Percentiles rank a stretch among this genome's conserved stretches.
Evolutionary conservation across 2,329 filamentous ascomycete genomes (phyloP).

Genomic region (Fusarium paranaense): DNA sequence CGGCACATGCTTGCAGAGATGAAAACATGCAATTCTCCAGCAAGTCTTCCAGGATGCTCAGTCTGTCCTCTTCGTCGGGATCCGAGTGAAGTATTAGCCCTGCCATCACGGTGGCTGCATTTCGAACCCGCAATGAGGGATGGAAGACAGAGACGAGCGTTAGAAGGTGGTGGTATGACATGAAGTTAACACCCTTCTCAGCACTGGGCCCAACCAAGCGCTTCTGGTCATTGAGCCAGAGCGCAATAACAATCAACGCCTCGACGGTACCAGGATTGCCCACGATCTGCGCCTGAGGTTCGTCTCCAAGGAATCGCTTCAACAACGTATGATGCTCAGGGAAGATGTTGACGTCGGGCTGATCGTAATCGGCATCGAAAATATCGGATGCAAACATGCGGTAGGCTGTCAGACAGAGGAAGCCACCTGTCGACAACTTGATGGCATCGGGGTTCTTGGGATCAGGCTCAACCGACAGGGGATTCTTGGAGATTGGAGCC

Average conservation of each 20-base stretch:
- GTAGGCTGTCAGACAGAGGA: conserved; percentile 70
- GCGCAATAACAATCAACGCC: conserved; percentile 68
- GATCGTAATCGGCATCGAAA: conserved; percentile 67
- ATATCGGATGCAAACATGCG: conserved; percentile 72
- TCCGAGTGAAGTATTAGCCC: conserved; percentile 68
- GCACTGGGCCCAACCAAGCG: conserved; percentile 51
- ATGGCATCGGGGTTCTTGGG: conserved; percentile 63
- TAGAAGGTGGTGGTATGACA: conserved; percentile 70
- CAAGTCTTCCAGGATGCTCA: conserved; percentile 73
- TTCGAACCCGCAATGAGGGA: conserved; percentile 64
- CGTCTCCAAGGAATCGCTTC: conserved; percentile 63
- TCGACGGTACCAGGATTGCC: conserved; percentile 68
- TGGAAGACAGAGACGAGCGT: conserved; percentile 70
- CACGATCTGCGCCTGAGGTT: conserved; percentile 61
- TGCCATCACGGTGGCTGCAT: conserved; percentile 65
- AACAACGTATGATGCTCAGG: conserved; percentile 69
- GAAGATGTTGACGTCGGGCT: conserved; percentile 68
- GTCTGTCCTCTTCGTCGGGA: conserved; percentile 67
- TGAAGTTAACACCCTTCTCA: conserved; percentile 59
- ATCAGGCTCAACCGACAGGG: conserved; percentile 60
- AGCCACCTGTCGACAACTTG: conserved; percentile 68
- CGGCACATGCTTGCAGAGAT: conserved; percentile 70
- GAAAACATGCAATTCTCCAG: conserved; percentile 74
- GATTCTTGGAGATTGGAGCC: conserved; percentile 56
- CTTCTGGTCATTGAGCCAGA: conserved; percentile 67